Evolutionary conservation across 1,284 basidiomycete species (phyloP), one percentile per base, ranked within the genome.

Genomic region (Sanguinoderma infundibulare): DNA sequence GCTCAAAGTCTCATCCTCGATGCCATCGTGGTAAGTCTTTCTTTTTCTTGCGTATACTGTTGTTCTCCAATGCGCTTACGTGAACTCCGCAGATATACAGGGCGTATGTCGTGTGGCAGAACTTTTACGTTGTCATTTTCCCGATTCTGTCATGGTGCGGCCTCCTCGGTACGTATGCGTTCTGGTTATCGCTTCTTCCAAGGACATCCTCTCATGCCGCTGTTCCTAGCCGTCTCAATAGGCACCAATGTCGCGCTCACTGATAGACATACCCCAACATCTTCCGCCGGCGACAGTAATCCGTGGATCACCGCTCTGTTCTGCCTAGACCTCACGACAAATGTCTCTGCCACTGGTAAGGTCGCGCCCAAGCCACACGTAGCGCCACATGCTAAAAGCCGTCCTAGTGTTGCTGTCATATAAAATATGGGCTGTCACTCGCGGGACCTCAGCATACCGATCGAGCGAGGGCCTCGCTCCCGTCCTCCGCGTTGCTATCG

Each of bases 1-100:
- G 61, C 68, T 24, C 76, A 77, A 52, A 77, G 74, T 0, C 62
- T 77, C 1, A 62, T 76, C 12, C 71, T 75, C 5, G 75, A 77
- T 39, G 70, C 65, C 22, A 70, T 77, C 9, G 61, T 78, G 15
- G 75, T 76, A 44, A 47, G 72, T 65, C 47, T 17, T 42, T 24
- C 36, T n/a, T n/a, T n/a, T n/a, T 9, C 32, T 17, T 28, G 4
- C 22, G 34, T 8, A 12, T 24, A 24, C 8, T 5, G 15, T 12
- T 24, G 5, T 5, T 8, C 22, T 35, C 9, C 24, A n/a, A 24
- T 51, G 7, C 5, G 20, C n/a, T 44, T 2, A 38, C n/a, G 14
- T 30, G 8, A 39, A 26, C 22, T 30, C 17, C 30, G 30, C 35
- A 74, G 73, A 70, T 75, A 12, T 71, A 70, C 60, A 71, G 73